Evolutionary conservation across 75 land plant species (phyloP).

Genomic region (Adiantum capillusveneris): DNA sequence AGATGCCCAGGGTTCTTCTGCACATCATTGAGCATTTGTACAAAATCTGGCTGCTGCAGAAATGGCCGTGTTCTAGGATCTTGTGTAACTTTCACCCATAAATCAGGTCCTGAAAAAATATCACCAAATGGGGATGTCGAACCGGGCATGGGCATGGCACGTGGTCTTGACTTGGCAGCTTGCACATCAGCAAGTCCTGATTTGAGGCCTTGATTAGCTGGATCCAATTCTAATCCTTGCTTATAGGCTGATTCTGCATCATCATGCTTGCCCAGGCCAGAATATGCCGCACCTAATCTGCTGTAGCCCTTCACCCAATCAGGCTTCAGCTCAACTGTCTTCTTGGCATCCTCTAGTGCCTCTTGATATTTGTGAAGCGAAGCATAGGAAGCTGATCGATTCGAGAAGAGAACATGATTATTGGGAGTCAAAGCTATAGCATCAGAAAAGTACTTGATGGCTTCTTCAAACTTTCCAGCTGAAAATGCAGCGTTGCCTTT

Average conservation of each 20-base stretch:
- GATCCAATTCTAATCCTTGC: conserved; percentile 78
- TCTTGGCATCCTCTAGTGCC: conserved; percentile 79
- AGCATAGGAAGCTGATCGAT: conserved; percentile 94
- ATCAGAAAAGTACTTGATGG: conserved; percentile 66
- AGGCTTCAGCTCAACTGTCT: conserved; percentile 86
- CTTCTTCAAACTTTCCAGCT: conserved; percentile 65
- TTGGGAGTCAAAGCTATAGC: conserved; percentile 71
- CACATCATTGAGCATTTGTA: conserved; percentile 69
- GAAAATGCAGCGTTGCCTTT: conserved; percentile 96
- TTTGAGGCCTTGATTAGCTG: conserved; percentile 71
- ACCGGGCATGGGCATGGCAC: conserved; percentile 7
- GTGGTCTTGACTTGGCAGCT: conserved; percentile 28
- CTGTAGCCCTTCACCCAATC: conserved; percentile 93
- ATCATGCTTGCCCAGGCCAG: conserved; percentile 48
- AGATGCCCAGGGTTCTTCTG: conserved; percentile 78
- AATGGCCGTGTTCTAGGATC: conserved; percentile 72
- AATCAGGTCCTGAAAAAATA: conserved; percentile 74
- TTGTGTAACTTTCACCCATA: conserved; percentile 82
- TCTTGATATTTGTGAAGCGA: conserved; percentile 66
- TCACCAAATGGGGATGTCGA: conserved; percentile 63
- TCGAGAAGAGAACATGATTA: conserved; percentile 95
- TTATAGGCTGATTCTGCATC: conserved; percentile 74
- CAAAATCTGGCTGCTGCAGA: conserved; percentile 86
- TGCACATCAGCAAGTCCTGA: conserved; percentile 80
- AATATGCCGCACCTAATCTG: conserved; percentile 88